A percentile compares a stretch with the other conserved stretches of the same genome.
Conservation (phyloP, 768 basidiomycete genomes). For the Mycena leptocephala region DNA sequence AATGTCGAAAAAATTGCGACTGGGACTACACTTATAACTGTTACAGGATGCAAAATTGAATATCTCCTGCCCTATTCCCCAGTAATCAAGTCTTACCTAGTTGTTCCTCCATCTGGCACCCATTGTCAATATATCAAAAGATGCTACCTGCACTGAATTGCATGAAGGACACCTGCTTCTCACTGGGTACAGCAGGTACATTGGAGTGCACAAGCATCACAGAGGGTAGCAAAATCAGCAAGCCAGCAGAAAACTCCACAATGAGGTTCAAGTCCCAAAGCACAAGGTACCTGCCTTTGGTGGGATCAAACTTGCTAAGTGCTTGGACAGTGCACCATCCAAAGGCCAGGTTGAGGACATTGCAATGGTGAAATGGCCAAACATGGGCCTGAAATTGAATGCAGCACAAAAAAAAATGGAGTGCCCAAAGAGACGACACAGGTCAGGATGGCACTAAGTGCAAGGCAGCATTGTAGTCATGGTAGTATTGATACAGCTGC, state of each 20-base stretch:
- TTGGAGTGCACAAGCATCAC: slow-evolving; percentile 46
- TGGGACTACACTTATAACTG: too few species aligned
- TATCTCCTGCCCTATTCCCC: too few species aligned
- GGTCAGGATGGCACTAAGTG: too few species aligned
- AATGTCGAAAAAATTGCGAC: too few species aligned
- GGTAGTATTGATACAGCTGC: slow-evolving; percentile 26
- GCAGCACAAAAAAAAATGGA: slow-evolving; percentile 6
- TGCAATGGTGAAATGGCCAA: neutral
- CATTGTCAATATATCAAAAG: slow-evolving; percentile 45
- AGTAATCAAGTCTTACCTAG: too few species aligned
- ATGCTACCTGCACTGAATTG: slow-evolving; percentile 47
- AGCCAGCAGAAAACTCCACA: slow-evolving; percentile 43
- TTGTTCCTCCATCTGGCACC: slow-evolving; percentile 27
- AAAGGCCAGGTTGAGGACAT: neutral
- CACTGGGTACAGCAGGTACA: slow-evolving; percentile 32
- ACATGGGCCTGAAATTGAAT: slow-evolving; percentile 32
- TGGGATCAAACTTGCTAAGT: slow-evolving; percentile 45
- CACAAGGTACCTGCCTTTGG: slow-evolving; percentile 50
- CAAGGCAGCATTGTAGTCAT: neutral
- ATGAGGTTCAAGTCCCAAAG: slow-evolving; percentile 47
- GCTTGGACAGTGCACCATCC: neutral
- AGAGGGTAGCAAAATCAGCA: slow-evolving; percentile 47
- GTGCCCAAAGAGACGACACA: too few species aligned
- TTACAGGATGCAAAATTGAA: too few species aligned
- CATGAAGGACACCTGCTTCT: slow-evolving; percentile 42